Conservation (phyloP, 306 rosid genomes). For the Fragaria iinumae region DNA sequence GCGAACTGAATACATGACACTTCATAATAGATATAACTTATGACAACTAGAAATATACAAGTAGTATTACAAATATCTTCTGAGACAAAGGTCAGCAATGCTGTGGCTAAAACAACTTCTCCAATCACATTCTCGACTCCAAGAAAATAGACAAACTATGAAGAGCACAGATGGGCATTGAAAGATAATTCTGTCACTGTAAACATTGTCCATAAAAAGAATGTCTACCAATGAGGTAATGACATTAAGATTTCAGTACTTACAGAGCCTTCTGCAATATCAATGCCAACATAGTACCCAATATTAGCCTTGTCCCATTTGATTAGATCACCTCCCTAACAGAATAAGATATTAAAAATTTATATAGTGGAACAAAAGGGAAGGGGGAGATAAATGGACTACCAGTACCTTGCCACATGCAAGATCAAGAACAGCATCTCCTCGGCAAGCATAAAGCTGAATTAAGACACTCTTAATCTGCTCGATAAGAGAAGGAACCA, state of each 20-base stretch:
- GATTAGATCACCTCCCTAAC: conserved; percentile 91
- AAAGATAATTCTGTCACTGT: not conserved
- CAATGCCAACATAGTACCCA: conserved; percentile 94
- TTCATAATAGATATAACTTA: not conserved
- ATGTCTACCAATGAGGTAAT: conserved; percentile 17
- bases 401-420: conserved; percentile 93
- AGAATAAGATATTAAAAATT: conserved; percentile 14
- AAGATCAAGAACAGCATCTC: conserved; percentile 90
- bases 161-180: not conserved
- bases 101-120: not conserved
- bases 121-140: not conserved
- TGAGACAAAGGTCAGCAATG: not conserved
- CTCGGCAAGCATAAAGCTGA: conserved; percentile 78
- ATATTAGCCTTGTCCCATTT: conserved; percentile 96
- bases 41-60: not conserved
- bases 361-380: conserved; percentile 12
- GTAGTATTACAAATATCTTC: not conserved
- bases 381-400: conserved; percentile 16
- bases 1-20: not conserved
- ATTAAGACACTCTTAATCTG: conserved; percentile 97
- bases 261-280: conserved; percentile 92
- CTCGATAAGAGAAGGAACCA: conserved; percentile 20
- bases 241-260: conserved; percentile 30
- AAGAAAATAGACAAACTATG: not conserved
- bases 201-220: not conserved